phyloP scores from a whole-genome alignment of 441 rosid species.

The Adansonia madagascariensis region DNA sequence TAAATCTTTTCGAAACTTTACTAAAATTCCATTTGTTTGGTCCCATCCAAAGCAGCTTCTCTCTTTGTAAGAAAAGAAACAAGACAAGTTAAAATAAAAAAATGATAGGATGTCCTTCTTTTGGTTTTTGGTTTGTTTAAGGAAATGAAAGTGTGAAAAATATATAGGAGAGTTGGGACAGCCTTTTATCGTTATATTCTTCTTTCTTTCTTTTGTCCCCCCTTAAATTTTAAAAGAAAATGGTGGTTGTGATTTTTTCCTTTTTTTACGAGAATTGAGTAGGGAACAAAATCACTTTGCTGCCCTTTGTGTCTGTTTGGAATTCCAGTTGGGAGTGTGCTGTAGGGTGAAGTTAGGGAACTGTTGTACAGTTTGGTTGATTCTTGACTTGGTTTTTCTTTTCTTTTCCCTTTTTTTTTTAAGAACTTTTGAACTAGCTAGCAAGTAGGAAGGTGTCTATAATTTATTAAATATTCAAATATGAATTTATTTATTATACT shows the following conservation, averaged over 20 bases:
- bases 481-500: too few relatives aligned
- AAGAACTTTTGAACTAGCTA: too few relatives aligned
- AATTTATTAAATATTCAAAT: too few relatives aligned
- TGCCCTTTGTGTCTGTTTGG: too few relatives aligned
- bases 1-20: background rate
- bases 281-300: background rate
- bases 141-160: background rate
- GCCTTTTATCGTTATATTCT: background rate
- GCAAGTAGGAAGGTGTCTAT: too few relatives aligned
- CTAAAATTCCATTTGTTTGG: conserved; percentile 29
- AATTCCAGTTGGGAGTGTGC: too few relatives aligned
- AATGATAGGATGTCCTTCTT: background rate
- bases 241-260: conserved; percentile 29
- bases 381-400: too few relatives aligned
- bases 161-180: conserved; percentile 41
- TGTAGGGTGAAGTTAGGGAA: too few relatives aligned
- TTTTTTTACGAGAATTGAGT: background rate
- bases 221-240: background rate
- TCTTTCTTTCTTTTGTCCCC: conserved; percentile 20
- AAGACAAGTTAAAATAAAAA: background rate
- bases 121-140: background rate
- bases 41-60: conserved; percentile 12
- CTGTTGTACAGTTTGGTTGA: too few relatives aligned
- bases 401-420: too few relatives aligned
- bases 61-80: background rate